Evolutionary conservation across 2,329 filamentous ascomycete species (phyloP).

Genomic region (Trichoderma oligosporum): DNA sequence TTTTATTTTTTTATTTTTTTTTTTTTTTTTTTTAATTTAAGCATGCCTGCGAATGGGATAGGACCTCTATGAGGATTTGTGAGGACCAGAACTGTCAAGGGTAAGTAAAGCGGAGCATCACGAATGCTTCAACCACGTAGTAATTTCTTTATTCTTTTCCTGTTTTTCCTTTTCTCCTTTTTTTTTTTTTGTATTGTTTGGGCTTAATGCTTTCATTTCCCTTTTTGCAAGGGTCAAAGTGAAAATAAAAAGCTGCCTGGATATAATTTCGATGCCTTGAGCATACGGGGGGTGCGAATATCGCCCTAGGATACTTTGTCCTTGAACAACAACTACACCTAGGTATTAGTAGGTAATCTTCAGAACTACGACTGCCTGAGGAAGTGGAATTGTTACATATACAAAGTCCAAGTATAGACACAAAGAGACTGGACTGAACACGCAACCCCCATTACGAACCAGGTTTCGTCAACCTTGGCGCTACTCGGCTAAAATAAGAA

Average conservation of each 20-base stretch:
- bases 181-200: not conserved
- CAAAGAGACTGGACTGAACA: not conserved
- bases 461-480: not conserved
- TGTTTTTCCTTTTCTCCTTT: not conserved
- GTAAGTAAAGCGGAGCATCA: too few relatives aligned
- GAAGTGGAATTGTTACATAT: not conserved
- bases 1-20: too few relatives aligned
- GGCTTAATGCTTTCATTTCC: too few relatives aligned
- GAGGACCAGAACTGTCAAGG: too few relatives aligned
- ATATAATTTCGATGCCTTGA: constrained; percentile 17
- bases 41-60: too few relatives aligned
- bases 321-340: too few relatives aligned
- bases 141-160: not conserved
- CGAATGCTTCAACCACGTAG: not conserved
- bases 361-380: constrained; percentile 1
- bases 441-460: constrained; percentile 10
- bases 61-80: too few relatives aligned
- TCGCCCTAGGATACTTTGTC: not conserved
- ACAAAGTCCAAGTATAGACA: not conserved
- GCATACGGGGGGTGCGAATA: not conserved
- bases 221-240: not conserved
- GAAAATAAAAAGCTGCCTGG: constrained; percentile 1
- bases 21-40: too few relatives aligned
- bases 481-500: not conserved
- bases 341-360: too few relatives aligned